These are phyloP conservation scores for Balakata baccata DNA, from an alignment of 345 rosid species.

Conservation along the genomic window DNA sequence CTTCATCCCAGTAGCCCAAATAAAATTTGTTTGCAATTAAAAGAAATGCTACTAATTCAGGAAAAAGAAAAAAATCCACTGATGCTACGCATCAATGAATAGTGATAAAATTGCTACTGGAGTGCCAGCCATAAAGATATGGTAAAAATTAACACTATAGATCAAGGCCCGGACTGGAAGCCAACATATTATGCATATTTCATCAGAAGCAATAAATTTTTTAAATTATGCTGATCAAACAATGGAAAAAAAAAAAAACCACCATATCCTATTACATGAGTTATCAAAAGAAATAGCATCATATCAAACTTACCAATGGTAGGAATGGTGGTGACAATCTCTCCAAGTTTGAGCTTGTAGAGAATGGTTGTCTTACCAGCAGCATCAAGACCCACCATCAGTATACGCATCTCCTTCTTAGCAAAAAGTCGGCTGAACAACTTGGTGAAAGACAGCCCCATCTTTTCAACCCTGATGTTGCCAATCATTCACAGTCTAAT, in stretches of 20 bases:
- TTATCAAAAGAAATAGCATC: not conserved
- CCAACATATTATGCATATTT: not conserved
- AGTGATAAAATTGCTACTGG: not conserved
- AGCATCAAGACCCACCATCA: conserved; percentile 46
- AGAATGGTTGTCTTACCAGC: conserved; percentile 49
- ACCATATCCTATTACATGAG: not conserved
- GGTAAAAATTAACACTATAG: not conserved
- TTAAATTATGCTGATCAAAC: not conserved
- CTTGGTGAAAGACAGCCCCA: conserved; percentile 48
- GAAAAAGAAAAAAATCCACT: not conserved
- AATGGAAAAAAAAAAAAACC: not conserved
- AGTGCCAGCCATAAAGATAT: not conserved
- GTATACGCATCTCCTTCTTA: conserved; percentile 39
- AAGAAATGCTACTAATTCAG: not conserved
- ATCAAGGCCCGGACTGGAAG: not conserved
- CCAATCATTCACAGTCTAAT: not conserved
- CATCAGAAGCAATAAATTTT: not conserved
- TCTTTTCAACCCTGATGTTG: conserved; percentile 10
- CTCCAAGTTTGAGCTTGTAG: conserved; percentile 46
- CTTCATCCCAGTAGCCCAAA: not conserved
- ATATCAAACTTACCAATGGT: conserved; percentile 33
- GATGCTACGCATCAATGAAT: not conserved
- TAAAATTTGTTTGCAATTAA: not conserved
- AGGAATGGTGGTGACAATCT: conserved; percentile 45
- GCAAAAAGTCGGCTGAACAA: conserved; percentile 41